Conservation (phyloP, 305 asterid species). For the Fraxinus velutina region DNA sequence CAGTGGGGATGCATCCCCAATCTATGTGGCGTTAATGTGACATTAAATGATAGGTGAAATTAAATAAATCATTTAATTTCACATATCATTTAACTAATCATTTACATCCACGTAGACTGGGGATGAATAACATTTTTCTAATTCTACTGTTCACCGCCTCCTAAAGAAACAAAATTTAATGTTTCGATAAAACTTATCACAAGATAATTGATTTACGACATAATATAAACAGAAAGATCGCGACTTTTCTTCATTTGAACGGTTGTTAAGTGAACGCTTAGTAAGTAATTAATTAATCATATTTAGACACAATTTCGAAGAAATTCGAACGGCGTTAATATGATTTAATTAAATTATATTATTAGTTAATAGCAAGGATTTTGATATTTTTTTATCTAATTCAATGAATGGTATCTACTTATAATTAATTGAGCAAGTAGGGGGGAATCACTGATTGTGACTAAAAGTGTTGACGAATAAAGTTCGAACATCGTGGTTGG, state of each 20-base stretch:
- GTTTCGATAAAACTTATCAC: background rate
- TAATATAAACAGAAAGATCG: background rate
- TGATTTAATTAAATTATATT: background rate
- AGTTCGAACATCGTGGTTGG: constrained; percentile 39
- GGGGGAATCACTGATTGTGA: constrained; percentile 19
- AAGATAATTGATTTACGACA: background rate
- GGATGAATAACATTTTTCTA: background rate
- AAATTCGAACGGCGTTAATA: background rate
- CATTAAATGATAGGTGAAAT: too few species aligned
- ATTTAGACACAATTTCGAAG: background rate
- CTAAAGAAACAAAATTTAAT: too few species aligned
- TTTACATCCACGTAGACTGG: too few species aligned
- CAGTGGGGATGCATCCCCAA: too few species aligned
- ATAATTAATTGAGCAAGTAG: background rate
- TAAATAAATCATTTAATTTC: too few species aligned
- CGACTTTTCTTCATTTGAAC: background rate
- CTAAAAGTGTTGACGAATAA: constrained; percentile 20
- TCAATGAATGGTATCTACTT: background rate
- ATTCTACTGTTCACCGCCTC: background rate
- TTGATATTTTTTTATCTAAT: background rate
- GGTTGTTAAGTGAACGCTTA: background rate
- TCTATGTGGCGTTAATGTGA: too few species aligned
- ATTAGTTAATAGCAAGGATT: background rate
- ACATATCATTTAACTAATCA: too few species aligned
- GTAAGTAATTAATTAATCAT: background rate